A percentile compares a stretch with the other conserved stretches of the same genome.
These are phyloP conservation scores for Candida yuanshanica DNA, from an alignment of 805 yeast species.

Conservation along the genomic window DNA sequence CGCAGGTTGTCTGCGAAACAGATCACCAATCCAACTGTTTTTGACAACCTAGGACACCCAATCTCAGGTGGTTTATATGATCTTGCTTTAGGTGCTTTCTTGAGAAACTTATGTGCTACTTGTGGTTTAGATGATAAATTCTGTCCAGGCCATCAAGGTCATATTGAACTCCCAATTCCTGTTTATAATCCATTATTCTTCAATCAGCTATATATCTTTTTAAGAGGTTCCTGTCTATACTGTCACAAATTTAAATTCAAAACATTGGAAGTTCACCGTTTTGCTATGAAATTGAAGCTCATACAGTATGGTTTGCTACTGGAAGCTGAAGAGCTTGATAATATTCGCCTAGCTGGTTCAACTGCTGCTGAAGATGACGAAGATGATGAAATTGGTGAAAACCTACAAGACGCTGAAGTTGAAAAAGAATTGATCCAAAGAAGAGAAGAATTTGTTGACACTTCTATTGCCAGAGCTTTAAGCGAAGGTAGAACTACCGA, in stretches of 20 bases:
- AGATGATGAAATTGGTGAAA: conserved; percentile 25
- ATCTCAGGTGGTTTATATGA: conserved; percentile 91
- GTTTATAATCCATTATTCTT: conserved; percentile 94
- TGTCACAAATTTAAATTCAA: conserved; percentile 82
- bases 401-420: conserved; percentile 28
- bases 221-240: conserved; percentile 82
- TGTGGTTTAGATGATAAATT: conserved; percentile 92
- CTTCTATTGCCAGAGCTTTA: conserved; percentile 67
- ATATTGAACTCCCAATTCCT: conserved; percentile 92
- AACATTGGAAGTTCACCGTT: conserved; percentile 65
- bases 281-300: conserved; percentile 69
- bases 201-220: conserved; percentile 78
- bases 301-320: conserved; percentile 84
- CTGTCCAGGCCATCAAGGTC: conserved; percentile 99
- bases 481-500: conserved; percentile 67
- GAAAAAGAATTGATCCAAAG: conserved; percentile 45
- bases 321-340: conserved; percentile 71
- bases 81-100: conserved; percentile 90
- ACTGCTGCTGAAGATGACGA: conserved; percentile 46
- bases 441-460: conserved; percentile 66
- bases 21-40: conserved; percentile 91
- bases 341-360: conserved; percentile 37
- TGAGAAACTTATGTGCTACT: conserved; percentile 80
- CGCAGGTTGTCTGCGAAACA: conserved; percentile 88
- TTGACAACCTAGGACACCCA: conserved; percentile 95